Evolutionary conservation across 176 grass and related monocot species (phyloP).

Genomic region (Urochloa ruziziensis): DNA sequence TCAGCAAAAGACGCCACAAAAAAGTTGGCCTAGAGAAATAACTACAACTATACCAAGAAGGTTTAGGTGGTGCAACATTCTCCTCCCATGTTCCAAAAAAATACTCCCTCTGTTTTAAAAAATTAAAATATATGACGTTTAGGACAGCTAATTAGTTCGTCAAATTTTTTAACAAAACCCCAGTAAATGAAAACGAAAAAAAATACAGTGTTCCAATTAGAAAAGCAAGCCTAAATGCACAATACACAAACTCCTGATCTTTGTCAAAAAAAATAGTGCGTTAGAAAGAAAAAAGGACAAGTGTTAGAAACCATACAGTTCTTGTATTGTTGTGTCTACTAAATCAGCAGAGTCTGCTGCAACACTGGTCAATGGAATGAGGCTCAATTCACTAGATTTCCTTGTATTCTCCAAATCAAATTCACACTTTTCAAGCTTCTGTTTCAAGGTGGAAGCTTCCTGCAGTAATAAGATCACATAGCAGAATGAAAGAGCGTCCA

Average conservation of each 20-base stretch:
- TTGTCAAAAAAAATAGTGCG: background rate
- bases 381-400: conserved; percentile 76
- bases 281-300: background rate
- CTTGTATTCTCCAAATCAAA: conserved; percentile 82
- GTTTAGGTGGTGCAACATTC: background rate
- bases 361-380: conserved; percentile 53
- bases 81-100: background rate
- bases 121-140: too few species aligned
- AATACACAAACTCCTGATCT: background rate
- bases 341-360: conserved; percentile 23
- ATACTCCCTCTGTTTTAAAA: background rate
- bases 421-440: conserved; percentile 80
- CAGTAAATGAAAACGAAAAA: background rate
- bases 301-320: conserved; percentile 44
- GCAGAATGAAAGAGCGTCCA: background rate
- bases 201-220: background rate
- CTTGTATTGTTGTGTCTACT: conserved; percentile 37
- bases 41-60: background rate
- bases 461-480: conserved; percentile 25
- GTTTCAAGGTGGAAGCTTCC: conserved; percentile 72
- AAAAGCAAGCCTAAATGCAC: background rate
- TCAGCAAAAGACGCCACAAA: background rate
- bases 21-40: background rate
- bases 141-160: too few species aligned
- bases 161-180: background rate